Conservation (phyloP, 83 land plant species). For the Picea abies region DNA sequence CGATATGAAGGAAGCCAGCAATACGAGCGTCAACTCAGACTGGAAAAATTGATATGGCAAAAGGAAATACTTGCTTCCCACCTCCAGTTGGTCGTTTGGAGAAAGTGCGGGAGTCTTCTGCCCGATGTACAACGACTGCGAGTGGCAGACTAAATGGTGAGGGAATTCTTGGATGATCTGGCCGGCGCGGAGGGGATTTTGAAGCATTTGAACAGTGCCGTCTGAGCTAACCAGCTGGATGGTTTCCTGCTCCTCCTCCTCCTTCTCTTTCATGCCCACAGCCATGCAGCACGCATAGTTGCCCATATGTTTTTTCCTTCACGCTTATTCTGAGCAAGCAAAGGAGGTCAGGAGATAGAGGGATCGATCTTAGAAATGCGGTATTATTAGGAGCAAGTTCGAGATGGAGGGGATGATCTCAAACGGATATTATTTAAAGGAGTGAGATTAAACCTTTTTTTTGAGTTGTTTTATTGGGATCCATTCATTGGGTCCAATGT, state of each 20-base stretch:
- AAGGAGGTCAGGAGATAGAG: too few species aligned
- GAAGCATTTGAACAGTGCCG: conserved; percentile 37
- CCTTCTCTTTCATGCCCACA: neutral
- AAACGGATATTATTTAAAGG: too few species aligned
- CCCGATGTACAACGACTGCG: conserved; percentile 56
- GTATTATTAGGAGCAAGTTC: too few species aligned
- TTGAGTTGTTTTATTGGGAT: too few species aligned
- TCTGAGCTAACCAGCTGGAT: conserved; percentile 41
- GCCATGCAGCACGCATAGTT: neutral
- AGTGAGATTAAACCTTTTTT: too few species aligned
- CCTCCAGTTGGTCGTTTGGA: conserved; percentile 35
- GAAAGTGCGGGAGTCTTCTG: conserved; percentile 47
- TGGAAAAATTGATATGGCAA: conserved; percentile 17
- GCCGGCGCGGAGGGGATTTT: conserved; percentile 28
- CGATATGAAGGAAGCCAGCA: too few species aligned
- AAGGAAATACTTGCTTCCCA: conserved; percentile 57
- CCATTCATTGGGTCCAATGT: too few species aligned
- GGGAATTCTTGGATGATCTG: too few species aligned
- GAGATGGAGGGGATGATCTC: too few species aligned
- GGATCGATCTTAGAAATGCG: too few species aligned
- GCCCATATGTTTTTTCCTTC: neutral
- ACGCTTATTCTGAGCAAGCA: too few species aligned
- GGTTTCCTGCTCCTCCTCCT: neutral
- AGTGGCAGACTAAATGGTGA: conserved; percentile 42
- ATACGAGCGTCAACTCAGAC: too few species aligned